These are phyloP conservation scores for Metarhizium sp. DNA, from an alignment of 2,329 filamentous ascomycete genomes.

Conservation along the genomic window DNA sequence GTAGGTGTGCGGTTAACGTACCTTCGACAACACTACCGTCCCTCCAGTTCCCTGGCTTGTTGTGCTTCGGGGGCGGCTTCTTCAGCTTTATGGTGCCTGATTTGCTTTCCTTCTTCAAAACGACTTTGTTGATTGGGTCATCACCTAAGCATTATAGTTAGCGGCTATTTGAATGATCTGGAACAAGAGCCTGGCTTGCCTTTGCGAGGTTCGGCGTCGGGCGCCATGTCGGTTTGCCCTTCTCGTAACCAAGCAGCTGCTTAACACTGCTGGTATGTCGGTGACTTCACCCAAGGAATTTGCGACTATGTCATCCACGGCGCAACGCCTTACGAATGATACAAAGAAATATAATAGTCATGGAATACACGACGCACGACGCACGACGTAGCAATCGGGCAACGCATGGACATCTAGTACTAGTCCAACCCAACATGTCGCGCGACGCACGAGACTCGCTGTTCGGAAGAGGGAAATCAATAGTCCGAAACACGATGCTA, in stretches of 20 bases:
- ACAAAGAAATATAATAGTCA: background rate
- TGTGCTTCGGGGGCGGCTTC: constrained; percentile 51
- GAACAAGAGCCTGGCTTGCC: constrained; percentile 12
- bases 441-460: background rate
- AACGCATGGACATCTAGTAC: background rate
- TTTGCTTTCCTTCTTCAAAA: constrained; percentile 44
- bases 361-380: background rate
- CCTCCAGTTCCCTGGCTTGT: constrained; percentile 62
- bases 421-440: background rate
- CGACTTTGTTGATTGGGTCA: constrained; percentile 53
- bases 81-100: constrained; percentile 52
- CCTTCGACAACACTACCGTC: constrained; percentile 56
- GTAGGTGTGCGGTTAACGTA: constrained; percentile 22
- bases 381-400: background rate
- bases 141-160: background rate
- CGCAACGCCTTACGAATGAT: background rate
- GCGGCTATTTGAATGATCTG: background rate
- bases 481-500: constrained; percentile 5
- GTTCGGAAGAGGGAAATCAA: background rate
- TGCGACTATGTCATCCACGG: background rate
- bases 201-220: constrained; percentile 18
- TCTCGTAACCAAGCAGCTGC: background rate
- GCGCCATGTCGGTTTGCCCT: constrained; percentile 9
- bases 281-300: background rate
- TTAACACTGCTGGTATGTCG: background rate